A percentile compares a stretch with the other conserved stretches of the same genome.
phyloP scores from a whole-genome alignment of 148 eudicot species.

The Nyssa sinensis region DNA sequence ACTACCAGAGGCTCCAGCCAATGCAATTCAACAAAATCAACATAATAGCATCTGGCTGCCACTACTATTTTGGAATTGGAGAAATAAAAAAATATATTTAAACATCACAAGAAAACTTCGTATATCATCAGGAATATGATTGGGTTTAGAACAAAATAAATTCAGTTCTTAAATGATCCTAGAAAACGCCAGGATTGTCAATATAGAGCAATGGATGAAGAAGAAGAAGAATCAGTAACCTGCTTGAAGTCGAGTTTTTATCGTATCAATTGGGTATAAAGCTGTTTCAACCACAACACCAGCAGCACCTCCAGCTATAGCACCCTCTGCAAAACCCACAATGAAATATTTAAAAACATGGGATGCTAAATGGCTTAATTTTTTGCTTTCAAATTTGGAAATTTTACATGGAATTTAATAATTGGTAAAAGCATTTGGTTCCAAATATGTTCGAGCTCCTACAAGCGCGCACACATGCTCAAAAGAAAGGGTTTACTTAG shows the following conservation, averaged over 20 bases:
- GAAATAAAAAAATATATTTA: not conserved
- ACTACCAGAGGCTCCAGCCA: not conserved
- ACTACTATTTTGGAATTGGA: not conserved
- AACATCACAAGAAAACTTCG: not conserved
- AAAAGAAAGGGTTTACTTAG: not conserved
- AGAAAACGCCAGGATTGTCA: not conserved
- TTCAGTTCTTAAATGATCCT: not conserved
- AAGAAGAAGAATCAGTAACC: constrained; percentile 27
- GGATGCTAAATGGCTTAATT: not conserved
- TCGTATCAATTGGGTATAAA: constrained; percentile 84
- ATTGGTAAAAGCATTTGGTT: not conserved
- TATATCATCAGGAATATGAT: not conserved
- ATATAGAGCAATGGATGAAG: not conserved
- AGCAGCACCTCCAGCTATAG: constrained; percentile 83
- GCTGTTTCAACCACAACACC: constrained; percentile 78
- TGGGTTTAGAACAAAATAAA: not conserved
- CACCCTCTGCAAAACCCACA: constrained; percentile 54
- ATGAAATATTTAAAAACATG: constrained; percentile 8
- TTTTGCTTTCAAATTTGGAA: not conserved
- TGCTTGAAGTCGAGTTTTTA: constrained; percentile 90
- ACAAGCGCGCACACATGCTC: not conserved
- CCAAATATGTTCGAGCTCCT: not conserved
- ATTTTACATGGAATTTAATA: not conserved
- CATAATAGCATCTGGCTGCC: not conserved
- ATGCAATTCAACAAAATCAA: not conserved